phyloP scores from a whole-genome alignment of 257 asterid species.

The Lycium ferocissimum region DNA sequence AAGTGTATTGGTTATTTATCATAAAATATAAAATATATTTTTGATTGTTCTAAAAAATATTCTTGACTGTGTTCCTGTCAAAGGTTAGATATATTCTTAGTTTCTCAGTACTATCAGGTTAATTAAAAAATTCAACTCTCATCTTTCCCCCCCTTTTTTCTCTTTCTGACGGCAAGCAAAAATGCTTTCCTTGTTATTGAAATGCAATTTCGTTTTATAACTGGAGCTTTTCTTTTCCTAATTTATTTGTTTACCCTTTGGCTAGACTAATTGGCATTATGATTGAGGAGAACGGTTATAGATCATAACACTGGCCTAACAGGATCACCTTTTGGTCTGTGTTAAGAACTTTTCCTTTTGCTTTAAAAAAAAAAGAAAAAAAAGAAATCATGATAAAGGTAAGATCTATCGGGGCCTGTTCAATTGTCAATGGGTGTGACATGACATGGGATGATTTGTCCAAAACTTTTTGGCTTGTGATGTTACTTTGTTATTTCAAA shows the following conservation, averaged over 20 bases:
- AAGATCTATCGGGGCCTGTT: not conserved
- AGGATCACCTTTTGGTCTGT: not conserved
- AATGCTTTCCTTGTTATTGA: not conserved
- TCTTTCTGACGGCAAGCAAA: not conserved
- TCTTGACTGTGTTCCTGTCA: not conserved
- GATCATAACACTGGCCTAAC: not conserved
- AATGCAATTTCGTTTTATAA: not conserved
- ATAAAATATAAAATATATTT: not conserved
- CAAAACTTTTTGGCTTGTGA: not conserved
- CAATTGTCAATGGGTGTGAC: not conserved
- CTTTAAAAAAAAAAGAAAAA: not conserved
- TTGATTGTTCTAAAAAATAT: not conserved
- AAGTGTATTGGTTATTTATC: not conserved
- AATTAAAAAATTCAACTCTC: not conserved
- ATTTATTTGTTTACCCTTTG: not conserved
- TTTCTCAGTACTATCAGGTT: not conserved
- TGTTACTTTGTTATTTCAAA: constrained; percentile 6
- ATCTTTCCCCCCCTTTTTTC: not conserved
- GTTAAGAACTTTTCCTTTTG: not conserved
- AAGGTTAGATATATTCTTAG: not conserved
- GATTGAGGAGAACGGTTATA: not conserved
- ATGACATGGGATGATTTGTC: not conserved
- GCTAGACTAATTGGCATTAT: not conserved
- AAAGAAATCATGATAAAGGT: not conserved
- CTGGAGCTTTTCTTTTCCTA: not conserved